Evolutionary conservation across 345 rosid genomes (phyloP), one percentile per base, ranked within the genome.

Genomic region (Pistacia integerrima): DNA sequence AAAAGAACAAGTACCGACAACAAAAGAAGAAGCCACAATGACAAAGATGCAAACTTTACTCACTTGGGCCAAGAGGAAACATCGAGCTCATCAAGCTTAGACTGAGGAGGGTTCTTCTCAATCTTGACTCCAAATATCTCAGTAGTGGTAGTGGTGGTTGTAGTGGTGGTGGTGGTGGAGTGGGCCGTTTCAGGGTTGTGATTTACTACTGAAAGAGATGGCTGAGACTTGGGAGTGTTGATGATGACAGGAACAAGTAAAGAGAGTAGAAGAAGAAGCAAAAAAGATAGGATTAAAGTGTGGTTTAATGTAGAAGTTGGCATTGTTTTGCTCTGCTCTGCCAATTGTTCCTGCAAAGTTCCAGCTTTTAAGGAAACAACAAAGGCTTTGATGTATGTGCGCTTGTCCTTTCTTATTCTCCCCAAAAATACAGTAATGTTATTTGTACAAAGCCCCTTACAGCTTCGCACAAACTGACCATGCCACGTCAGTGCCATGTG

Each of bases 41-140:
- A 25, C 55, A 71, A 28, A 25, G 51, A 30, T 38, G 49, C 13
- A 0, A 51, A 59, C 30, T 64, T 18, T 52, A 49, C 72, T 51
- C 76, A 86, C 89, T 76, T 84, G 60, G 85, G 83, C 89, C 87
- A 86, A 1, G 76, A 46, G 52, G 84, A 48, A 72, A 84, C 82
- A 9, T 74, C 82, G 54, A 86, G 89, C 57, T 82, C 80, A 44
- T 79, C 64, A 54, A 86, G 82, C 72, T 76, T 80, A 56, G 87
- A 82, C 38, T 76, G 78, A 46, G 87, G 81, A 71, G 85, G 89
- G 48, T 76, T 82, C 74, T 70, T 78, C 35, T 84, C 80, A 71
- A 86, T 80, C 83, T 82, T 80, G 11, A 86, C 85, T 16, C 89
- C 89, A 46, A 64, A 75, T 11, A 70, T 79, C 76, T 81, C 81